Base-by-base conservation (phyloP, 2,329 filamentous ascomycete genomes). In the Claviceps lovelessii region DNA sequence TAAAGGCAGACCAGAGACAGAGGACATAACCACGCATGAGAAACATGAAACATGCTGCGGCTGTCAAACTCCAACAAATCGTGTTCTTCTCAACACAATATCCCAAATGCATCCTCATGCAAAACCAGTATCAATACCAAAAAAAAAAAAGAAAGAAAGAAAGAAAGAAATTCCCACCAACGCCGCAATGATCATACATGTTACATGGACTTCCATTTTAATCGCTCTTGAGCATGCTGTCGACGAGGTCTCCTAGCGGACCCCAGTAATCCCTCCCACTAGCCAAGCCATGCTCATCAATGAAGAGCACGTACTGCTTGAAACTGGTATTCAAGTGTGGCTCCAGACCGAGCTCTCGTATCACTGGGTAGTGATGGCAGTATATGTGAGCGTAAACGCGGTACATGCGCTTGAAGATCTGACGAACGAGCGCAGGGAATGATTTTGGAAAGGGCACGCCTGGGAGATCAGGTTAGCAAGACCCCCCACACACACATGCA, bases 341-440 rank as follows among this genome's bases (percentile, higher is more conserved):
- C 72, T 98, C 93, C 56, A 98, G 80, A 28, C 93, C 93, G 44
- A 98, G 80, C 68, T 96, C 90, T 56, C 94, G 86, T 62, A 98
- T 86, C 61, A 98, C 90, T 41, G 90, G 90, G 73, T 98, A 98
- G 75, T 98, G 93, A 72, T 98, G 93, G 76, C 94, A 98, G 81
- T 98, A 98, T 64, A 98, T 95, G 74, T 98, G 93, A 47, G 93
- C 93, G 70, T 98, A 98, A 58, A 98, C 91, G 62, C 93, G 86
- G 73, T 97, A 98, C 74, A 98, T 85, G 67, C 93, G 86, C 79
- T 98, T 98, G 82, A 97, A 97, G 68, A 98, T 90, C 72, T 96
- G 91, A 61, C 89, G 86, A 59, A 96, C 84, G 55, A 95, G 84
- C 55, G 83, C 77, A 8, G 88, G 85, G 73, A 98, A 98, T 23